These are phyloP conservation scores for Diaporthe vaccinii DNA, from an alignment of 2,329 filamentous ascomycete genomes.

Conservation along the genomic window DNA sequence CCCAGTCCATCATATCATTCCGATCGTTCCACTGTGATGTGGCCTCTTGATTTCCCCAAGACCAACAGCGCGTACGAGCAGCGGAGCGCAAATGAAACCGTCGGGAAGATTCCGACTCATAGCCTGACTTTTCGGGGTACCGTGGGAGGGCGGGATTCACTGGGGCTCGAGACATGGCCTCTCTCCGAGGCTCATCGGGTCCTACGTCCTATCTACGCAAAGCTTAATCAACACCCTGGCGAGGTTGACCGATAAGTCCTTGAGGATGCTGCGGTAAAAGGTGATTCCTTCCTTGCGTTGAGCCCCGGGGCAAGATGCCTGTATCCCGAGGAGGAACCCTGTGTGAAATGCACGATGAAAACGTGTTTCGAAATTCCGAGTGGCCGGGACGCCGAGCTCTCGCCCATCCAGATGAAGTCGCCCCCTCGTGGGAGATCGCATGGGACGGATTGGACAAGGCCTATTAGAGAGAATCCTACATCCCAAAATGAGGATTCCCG, in stretches of 20 bases:
- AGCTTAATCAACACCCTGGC: conserved; percentile 15
- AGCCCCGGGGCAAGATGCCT: background rate
- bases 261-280: background rate
- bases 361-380: background rate
- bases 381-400: conserved; percentile 16
- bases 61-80: too few relatives aligned
- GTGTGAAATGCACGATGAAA: background rate
- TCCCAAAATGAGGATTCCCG: background rate
- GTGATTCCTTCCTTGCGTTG: background rate
- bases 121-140: too few relatives aligned
- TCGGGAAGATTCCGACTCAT: background rate
- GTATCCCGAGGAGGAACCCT: background rate
- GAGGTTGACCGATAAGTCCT: background rate
- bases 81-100: background rate
- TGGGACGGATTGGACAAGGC: conserved; percentile 1
- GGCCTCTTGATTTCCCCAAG: background rate
- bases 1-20: background rate
- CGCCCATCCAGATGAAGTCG: background rate
- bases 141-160: background rate
- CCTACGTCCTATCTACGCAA: background rate
- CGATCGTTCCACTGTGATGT: background rate
- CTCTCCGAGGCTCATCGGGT: background rate
- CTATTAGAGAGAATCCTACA: background rate
- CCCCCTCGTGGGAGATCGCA: conserved; percentile 17
- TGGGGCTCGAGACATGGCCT: background rate